Evolutionary conservation across 164 flowering plant genomes (phyloP), one percentile per base, ranked within the genome.

Genomic region (Magnolia sinica): DNA sequence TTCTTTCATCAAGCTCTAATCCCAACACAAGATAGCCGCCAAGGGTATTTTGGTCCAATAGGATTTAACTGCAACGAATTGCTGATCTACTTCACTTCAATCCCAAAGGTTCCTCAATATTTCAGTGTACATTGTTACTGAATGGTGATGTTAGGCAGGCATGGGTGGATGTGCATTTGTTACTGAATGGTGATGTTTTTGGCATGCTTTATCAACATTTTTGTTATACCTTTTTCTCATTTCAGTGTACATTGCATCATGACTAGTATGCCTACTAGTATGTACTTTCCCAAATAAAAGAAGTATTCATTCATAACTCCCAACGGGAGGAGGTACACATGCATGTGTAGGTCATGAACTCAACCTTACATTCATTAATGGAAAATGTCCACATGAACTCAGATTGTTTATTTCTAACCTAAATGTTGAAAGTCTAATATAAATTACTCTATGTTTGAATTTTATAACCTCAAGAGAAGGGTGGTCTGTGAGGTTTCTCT

Each of bases 41-140:
- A 82, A 71, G 82, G 74, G 19, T 82, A 82, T 77, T 82, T 79
- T 77, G 84, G 84, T 19, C 73, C 80, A 55, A 51, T 74, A 61
- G 84, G 84, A 68, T 63, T 31, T 50, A 74, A 77, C 76, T 79
- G 82, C 80, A 66, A 64, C n/a, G 76, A 73, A 61, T 18, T 79
- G 67, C 77, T 79, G 8, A 50, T 76, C 69, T 78, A 78, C 67
- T 79, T 79, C 69, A 45, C 45, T 37, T 79, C 79, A 59, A 79
- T 82, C 68, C 81, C 81, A 67, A 76, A 76, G 67, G 68, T 61
- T 64, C 84, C 81, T 65, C 69, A 66, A 50, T 71, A 74, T 71
- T 52, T 52, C 59, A 29, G 31, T 29, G 31, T 29, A 29, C 31
- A 29, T 29, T 29, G 31, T 2, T n/a, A n/a, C n/a, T n/a, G n/a